phyloP scores from a whole-genome alignment of 75 land plant genomes.

The Cunninghamia lanceolata region DNA sequence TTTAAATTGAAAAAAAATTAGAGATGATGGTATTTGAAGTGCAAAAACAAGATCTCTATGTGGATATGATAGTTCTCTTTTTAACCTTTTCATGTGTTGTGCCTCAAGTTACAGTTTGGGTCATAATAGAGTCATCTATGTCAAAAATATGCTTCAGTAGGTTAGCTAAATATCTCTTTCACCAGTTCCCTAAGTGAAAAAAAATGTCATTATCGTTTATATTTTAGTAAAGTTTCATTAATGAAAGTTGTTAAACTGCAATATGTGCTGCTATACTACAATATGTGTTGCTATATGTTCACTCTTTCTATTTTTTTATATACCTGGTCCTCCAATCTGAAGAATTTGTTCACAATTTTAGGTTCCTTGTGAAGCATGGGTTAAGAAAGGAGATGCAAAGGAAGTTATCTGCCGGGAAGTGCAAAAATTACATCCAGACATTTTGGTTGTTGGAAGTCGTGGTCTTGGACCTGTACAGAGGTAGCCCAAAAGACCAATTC shows the following conservation, averaged over 20 bases:
- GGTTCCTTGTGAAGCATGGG: conserved; percentile 44
- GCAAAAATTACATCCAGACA: conserved; percentile 31
- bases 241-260: neutral
- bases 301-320: neutral
- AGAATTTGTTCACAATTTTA: conserved; percentile 6
- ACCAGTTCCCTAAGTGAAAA: neutral
- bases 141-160: neutral
- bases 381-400: conserved; percentile 47
- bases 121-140: neutral
- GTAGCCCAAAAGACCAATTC: conserved; percentile 14
- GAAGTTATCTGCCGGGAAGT: conserved; percentile 37
- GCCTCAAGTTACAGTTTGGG: neutral
- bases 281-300: neutral
- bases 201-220: neutral
- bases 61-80: neutral
- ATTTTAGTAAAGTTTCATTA: neutral
- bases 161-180: neutral
- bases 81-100: no score
- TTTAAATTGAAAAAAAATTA: neutral
- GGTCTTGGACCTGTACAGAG: conserved; percentile 39
- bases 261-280: neutral
- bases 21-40: neutral
- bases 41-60: neutral
- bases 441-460: conserved; percentile 39
- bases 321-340: neutral